Evolutionary conservation across 352 stramenopile species (phyloP).

Genomic region (Phytophthora sp.): DNA sequence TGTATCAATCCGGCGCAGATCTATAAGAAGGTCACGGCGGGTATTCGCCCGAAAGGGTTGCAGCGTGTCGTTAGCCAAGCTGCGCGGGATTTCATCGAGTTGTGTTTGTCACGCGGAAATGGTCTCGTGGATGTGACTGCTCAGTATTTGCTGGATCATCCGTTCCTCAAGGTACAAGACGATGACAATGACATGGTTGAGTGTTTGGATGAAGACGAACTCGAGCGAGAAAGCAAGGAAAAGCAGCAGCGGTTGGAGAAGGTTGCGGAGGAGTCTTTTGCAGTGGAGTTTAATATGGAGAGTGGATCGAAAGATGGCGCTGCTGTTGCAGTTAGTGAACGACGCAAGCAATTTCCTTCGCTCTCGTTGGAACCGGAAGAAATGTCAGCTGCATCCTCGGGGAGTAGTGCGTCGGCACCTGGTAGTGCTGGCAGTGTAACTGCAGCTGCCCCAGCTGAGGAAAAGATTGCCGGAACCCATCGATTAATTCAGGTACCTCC

Average conservation of each 20-base stretch:
- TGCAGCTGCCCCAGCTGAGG: conserved; percentile 39
- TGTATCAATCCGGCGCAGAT: conserved; percentile 93
- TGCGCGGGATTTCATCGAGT: conserved; percentile 83
- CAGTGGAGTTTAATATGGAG: conserved; percentile 78
- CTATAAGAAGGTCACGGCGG: conserved; percentile 92
- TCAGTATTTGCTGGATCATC: conserved; percentile 74
- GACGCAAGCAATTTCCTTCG: conserved; percentile 60
- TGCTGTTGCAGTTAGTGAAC: conserved; percentile 39
- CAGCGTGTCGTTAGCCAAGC: conserved; percentile 78
- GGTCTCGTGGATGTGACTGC: conserved; percentile 83
- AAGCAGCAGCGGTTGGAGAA: conserved; percentile 56
- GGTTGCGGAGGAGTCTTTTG: conserved; percentile 70
- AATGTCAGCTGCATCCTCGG: conserved; percentile 43
- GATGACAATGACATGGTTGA: conserved; percentile 84
- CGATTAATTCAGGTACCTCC: conserved; percentile 43
- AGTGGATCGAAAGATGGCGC: conserved; percentile 59
- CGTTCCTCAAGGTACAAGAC: conserved; percentile 80
- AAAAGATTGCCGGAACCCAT: conserved; percentile 58
- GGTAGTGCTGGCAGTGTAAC: conserved; percentile 25
- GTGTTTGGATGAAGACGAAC: conserved; percentile 71
- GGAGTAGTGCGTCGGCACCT: conserved; percentile 20
- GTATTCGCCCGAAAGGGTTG: conserved; percentile 75
- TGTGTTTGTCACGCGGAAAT: conserved; percentile 83
- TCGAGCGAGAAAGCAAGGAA: conserved; percentile 57
- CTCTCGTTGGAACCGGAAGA: conserved; percentile 63